These are phyloP conservation scores for Domatiomyces globalis DNA, from an alignment of 2,329 filamentous ascomycete genomes.

Conservation along the genomic window DNA sequence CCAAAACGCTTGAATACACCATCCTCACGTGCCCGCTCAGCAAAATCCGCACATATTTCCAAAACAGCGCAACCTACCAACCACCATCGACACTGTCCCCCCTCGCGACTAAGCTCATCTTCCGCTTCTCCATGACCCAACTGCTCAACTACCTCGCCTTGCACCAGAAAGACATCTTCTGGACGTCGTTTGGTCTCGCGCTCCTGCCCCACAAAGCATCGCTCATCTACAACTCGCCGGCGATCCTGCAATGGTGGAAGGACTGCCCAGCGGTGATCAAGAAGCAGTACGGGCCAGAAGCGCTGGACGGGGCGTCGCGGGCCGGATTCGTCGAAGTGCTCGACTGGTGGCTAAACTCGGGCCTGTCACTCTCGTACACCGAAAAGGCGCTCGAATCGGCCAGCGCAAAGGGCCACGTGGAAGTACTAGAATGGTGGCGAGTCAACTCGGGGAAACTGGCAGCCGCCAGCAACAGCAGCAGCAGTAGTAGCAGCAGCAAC, in stretches of 20 bases:
- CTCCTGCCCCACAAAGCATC: slow-evolving; percentile 80
- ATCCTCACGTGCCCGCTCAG: slow-evolving; percentile 58
- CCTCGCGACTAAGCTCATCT: slow-evolving; percentile 72
- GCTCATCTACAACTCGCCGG: slow-evolving; percentile 66
- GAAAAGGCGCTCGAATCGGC: slow-evolving; percentile 79
- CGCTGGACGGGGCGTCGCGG: slow-evolving; percentile 73
- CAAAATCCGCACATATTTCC: slow-evolving; percentile 55
- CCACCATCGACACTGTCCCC: slow-evolving; percentile 50
- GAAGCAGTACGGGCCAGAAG: slow-evolving; percentile 74
- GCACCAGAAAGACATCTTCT: slow-evolving; percentile 60
- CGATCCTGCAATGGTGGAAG: slow-evolving; percentile 84
- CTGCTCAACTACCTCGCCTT: slow-evolving; percentile 60
- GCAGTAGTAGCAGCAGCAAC: background rate
- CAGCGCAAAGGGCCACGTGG: slow-evolving; percentile 67
- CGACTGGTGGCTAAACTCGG: slow-evolving; percentile 81
- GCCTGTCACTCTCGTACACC: slow-evolving; percentile 68
- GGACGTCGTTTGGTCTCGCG: slow-evolving; percentile 66
- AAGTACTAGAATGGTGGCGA: slow-evolving; percentile 89
- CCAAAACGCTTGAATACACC: slow-evolving; percentile 71
- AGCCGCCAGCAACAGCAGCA: background rate
- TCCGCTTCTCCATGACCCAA: slow-evolving; percentile 74
- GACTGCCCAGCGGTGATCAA: slow-evolving; percentile 68
- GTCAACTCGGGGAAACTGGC: slow-evolving; percentile 26
- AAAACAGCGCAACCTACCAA: slow-evolving; percentile 55
- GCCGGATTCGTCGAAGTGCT: slow-evolving; percentile 74